Evolutionary conservation across 805 yeast genomes (phyloP).

Genomic region (Schwanniomyces pseudopolymorphus): DNA sequence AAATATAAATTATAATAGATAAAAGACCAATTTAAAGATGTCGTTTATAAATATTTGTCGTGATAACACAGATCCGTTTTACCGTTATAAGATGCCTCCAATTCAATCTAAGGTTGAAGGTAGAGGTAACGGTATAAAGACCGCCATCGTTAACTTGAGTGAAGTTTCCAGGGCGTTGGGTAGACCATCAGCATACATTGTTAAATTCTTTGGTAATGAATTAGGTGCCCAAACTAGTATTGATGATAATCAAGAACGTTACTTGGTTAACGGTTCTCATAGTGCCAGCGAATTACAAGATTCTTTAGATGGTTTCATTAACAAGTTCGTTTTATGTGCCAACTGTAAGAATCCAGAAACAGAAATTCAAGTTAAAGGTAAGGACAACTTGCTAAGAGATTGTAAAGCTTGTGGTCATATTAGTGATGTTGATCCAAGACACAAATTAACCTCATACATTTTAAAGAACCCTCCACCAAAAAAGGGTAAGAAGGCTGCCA

Average conservation of each 20-base stretch:
- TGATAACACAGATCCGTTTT: slow-evolving; percentile 96
- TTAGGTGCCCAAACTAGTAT: slow-evolving; percentile 93
- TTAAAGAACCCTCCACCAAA: slow-evolving; percentile 83
- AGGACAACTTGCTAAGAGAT: slow-evolving; percentile 77
- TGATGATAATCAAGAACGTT: slow-evolving; percentile 79
- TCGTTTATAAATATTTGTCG: slow-evolving; percentile 91
- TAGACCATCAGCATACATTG: slow-evolving; percentile 88
- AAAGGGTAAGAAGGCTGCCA: slow-evolving; percentile 76
- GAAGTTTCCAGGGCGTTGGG: slow-evolving; percentile 94
- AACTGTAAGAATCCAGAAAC: slow-evolving; percentile 98
- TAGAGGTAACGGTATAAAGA: slow-evolving; percentile 98
- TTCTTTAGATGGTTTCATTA: slow-evolving; percentile 89
- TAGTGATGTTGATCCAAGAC: slow-evolving; percentile 79
- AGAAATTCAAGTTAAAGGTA: slow-evolving; percentile 76
- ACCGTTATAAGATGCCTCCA: slow-evolving; percentile 99
- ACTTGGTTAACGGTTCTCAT: slow-evolving; percentile 91
- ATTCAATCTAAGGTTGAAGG: slow-evolving; percentile 97
- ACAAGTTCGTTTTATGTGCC: slow-evolving; percentile 89
- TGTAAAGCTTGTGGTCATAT: slow-evolving; percentile 98
- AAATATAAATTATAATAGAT: neutral
- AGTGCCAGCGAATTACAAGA: slow-evolving; percentile 90
- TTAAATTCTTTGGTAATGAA: slow-evolving; percentile 95
- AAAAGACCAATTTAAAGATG: slow-evolving; percentile 41
- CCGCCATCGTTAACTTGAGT: slow-evolving; percentile 83
- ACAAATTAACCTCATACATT: slow-evolving; percentile 82